These are phyloP conservation scores for Castanea sativa DNA, from an alignment of 306 rosid species.

Conservation along the genomic window DNA sequence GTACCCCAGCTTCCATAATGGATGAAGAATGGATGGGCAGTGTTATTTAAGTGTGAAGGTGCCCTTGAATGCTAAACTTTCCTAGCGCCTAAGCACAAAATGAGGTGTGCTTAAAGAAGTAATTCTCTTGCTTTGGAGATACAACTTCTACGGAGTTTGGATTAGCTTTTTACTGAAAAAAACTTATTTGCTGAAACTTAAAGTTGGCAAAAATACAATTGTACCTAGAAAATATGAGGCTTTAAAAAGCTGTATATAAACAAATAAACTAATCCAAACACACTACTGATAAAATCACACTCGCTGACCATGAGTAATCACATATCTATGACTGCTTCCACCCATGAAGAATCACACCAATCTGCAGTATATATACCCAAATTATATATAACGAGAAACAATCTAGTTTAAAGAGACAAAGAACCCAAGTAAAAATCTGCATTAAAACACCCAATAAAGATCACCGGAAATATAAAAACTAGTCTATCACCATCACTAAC, in stretches of 20 bases:
- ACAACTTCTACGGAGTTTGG: too few species aligned
- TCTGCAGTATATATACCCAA: background rate
- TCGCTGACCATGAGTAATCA: background rate
- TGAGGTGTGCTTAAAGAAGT: background rate
- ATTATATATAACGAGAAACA: background rate
- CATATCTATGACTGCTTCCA: background rate
- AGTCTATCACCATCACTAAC: background rate
- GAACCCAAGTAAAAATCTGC: background rate
- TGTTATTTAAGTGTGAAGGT: too few species aligned
- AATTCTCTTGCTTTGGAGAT: background rate
- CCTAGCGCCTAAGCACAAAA: too few species aligned
- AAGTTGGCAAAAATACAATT: too few species aligned
- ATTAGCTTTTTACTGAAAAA: too few species aligned
- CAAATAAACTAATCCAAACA: too few species aligned
- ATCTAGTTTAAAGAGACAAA: background rate
- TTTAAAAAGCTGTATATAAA: too few species aligned
- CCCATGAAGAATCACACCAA: background rate
- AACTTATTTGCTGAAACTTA: too few species aligned
- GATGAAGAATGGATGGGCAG: too few species aligned
- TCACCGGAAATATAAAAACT: background rate
- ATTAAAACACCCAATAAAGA: background rate
- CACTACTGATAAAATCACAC: background rate
- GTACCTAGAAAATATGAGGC: too few species aligned
- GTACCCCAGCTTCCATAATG: too few species aligned
- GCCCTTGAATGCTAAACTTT: background rate